phyloP scores from a whole-genome alignment of 2,329 filamentous ascomycete genomes.

The Monilinia aucupariae region DNA sequence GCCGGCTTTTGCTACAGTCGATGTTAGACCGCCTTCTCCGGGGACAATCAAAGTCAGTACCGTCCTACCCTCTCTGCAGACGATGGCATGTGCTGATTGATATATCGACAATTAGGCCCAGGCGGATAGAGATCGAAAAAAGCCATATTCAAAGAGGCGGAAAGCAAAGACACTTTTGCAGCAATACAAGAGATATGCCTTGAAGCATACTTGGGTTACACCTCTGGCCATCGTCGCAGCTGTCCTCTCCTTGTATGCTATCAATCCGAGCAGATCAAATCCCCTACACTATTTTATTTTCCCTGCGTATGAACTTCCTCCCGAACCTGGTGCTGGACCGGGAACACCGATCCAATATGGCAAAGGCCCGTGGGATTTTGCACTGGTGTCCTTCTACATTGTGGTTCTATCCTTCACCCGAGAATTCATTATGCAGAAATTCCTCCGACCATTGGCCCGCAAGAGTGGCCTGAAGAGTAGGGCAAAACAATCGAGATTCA shows the following conservation, averaged over 20 bases:
- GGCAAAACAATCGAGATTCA: constrained; percentile 82
- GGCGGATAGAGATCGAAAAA: constrained; percentile 32
- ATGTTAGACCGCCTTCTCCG: constrained; percentile 30
- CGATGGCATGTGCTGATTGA: not conserved
- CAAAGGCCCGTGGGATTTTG: constrained; percentile 78
- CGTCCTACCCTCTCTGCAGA: not conserved
- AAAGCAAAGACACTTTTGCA: constrained; percentile 39
- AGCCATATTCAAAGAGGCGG: constrained; percentile 34
- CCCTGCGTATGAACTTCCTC: constrained; percentile 73
- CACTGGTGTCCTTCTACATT: constrained; percentile 84
- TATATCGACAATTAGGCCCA: constrained; percentile 21
- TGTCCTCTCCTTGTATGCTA: constrained; percentile 62
- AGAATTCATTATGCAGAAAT: constrained; percentile 90
- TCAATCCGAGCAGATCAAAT: constrained; percentile 73
- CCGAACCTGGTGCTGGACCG: constrained; percentile 37
- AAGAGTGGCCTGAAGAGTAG: constrained; percentile 62
- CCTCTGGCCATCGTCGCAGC: constrained; percentile 63
- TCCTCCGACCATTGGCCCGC: constrained; percentile 72
- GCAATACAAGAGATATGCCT: constrained; percentile 40
- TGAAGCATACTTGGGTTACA: constrained; percentile 55
- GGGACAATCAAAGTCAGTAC: constrained; percentile 27
- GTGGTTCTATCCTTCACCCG: constrained; percentile 86
- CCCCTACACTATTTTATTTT: constrained; percentile 78
- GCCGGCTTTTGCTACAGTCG: constrained; percentile 44
- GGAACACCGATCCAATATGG: constrained; percentile 63